Evolutionary conservation across 1,284 basidiomycete genomes (phyloP).

Genomic region (Mycena citricolor): DNA sequence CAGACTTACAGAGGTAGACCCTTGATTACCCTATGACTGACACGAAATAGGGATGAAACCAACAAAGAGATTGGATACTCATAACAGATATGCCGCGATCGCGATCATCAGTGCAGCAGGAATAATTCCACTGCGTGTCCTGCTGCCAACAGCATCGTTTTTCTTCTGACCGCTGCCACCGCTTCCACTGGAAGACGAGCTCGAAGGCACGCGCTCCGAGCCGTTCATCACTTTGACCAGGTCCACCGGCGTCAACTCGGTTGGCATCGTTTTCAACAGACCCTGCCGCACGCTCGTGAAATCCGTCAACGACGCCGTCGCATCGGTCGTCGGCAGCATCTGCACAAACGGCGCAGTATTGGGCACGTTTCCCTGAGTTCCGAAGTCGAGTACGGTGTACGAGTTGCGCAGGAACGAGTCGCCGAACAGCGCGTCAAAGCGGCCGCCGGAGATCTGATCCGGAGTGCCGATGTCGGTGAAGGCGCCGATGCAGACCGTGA

Average conservation of each 20-base stretch:
- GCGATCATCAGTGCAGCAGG: too few species aligned
- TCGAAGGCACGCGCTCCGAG: too few species aligned
- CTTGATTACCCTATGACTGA: too few species aligned
- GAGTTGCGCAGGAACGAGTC: slow-evolving; percentile 10
- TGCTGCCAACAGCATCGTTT: too few species aligned
- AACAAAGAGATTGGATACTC: too few species aligned
- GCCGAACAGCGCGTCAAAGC: slow-evolving; percentile 2
- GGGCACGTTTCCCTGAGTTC: background rate
- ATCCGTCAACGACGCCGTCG: slow-evolving; percentile 2
- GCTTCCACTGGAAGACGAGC: too few species aligned
- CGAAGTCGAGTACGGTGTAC: slow-evolving; percentile 1
- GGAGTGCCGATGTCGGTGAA: slow-evolving; percentile 11
- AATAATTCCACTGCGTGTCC: too few species aligned
- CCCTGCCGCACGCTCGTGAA: background rate
- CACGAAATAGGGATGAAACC: too few species aligned
- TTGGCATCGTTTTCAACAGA: background rate
- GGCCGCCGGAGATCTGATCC: background rate
- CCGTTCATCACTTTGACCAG: slow-evolving; percentile 8
- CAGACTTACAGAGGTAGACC: too few species aligned
- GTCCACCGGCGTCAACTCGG: slow-evolving; percentile 3
- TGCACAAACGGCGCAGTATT: slow-evolving; percentile 6
- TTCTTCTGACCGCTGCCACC: too few species aligned
- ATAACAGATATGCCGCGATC: too few species aligned
- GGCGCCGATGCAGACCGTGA: slow-evolving; percentile 5
- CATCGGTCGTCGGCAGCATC: slow-evolving; percentile 5